Percentiles rank a stretch among this genome's conserved stretches.
Evolutionary conservation across 495 filamentous ascomycete genomes (phyloP).

Genomic region (Chlorociboria aeruginascens): DNA sequence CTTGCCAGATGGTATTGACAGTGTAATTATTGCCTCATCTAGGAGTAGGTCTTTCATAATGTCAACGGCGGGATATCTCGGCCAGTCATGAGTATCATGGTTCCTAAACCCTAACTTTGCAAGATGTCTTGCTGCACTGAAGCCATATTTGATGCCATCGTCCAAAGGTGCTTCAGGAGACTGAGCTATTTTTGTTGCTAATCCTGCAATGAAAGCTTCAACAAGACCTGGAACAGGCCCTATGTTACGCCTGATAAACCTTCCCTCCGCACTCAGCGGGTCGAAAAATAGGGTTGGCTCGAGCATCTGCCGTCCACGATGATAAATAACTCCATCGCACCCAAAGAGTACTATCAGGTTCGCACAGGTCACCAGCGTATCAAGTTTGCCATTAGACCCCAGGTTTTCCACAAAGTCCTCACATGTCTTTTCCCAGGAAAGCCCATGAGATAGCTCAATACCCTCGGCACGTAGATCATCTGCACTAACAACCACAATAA

Average conservation of each 20-base stretch:
- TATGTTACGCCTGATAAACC: background rate
- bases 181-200: background rate
- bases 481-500: too few species aligned
- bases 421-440: conserved; percentile 4
- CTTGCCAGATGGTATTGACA: too few species aligned
- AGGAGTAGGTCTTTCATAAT: background rate
- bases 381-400: background rate
- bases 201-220: background rate
- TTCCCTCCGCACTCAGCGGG: background rate
- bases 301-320: background rate
- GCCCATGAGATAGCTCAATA: too few species aligned
- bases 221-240: background rate
- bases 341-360: conserved; percentile 1
- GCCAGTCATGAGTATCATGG: background rate
- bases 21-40: background rate
- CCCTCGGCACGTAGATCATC: too few species aligned
- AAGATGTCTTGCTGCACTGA: background rate
- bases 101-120: background rate
- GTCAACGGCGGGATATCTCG: background rate
- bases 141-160: background rate
- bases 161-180: background rate
- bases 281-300: background rate
- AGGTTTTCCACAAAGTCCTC: conserved; percentile 3
- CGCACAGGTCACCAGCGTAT: conserved; percentile 1
- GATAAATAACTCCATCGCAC: conserved; percentile 3